These are phyloP conservation scores for Talaromyces islandicus DNA, from an alignment of 2,329 filamentous ascomycete genomes.

Conservation along the genomic window DNA sequence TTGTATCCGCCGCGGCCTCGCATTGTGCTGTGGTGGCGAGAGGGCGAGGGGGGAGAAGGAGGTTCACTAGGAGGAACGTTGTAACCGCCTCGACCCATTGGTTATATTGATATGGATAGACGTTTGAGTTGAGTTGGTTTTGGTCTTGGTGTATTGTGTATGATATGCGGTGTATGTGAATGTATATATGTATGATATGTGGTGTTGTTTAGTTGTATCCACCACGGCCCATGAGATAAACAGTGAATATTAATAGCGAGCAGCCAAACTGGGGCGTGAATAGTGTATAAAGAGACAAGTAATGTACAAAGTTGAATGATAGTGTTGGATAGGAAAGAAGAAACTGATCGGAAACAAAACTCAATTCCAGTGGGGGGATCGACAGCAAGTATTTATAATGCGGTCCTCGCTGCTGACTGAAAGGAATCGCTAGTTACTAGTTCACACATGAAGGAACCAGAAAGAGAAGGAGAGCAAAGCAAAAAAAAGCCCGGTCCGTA, in stretches of 20 bases:
- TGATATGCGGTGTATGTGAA: no score
- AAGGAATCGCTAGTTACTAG: neutral
- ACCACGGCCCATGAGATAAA: constrained; percentile 21
- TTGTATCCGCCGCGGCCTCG: constrained; percentile 22
- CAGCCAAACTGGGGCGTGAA: neutral
- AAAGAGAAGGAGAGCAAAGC: no score
- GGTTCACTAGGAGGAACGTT: constrained; percentile 18
- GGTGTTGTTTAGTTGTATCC: constrained; percentile 21
- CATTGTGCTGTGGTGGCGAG: constrained; percentile 2
- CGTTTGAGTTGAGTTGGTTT: neutral
- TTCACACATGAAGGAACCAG: neutral
- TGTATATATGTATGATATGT: neutral
- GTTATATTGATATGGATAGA: constrained; percentile 3
- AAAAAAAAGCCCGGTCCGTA: neutral
- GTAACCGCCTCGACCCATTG: constrained; percentile 36
- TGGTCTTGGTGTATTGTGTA: neutral
- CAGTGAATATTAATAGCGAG: neutral
- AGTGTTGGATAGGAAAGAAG: neutral
- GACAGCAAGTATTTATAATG: neutral
- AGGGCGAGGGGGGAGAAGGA: constrained; percentile 6
- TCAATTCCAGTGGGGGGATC: neutral
- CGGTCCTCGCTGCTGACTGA: neutral
- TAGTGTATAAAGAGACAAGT: neutral
- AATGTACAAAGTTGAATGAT: neutral
- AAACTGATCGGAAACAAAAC: neutral